Evolutionary conservation across 2,329 filamentous ascomycete species (phyloP), one percentile per base, ranked within the genome.

Genomic region (Ceratocystis variospora): DNA sequence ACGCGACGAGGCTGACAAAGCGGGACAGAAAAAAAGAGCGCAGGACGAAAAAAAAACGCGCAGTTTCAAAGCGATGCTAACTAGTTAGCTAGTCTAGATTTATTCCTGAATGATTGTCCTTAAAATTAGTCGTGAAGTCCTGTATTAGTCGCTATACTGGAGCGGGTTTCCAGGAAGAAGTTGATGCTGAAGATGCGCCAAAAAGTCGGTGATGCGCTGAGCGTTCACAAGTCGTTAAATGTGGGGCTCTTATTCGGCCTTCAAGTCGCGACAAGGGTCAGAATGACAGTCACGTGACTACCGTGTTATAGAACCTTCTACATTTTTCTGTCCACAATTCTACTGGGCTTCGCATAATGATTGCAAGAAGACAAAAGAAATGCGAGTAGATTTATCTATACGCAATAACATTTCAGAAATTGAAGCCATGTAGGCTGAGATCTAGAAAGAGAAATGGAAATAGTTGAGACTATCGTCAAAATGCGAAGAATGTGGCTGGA

Each of bases 1-100:
- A 55, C 63, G 63, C 57, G 64, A 66, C 64, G 37, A 66, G 64
- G 64, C 64, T 66, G 64, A 66, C 22, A 55, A 44, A 44, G 59
- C 33, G 45, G n/a, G 55, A 19, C 19, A 17, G 10, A 62, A 22
- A 44, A 6, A 15, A 62, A 25, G 25, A 22, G 22, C 44, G 61
- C 44, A 17, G 10, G 25, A 46, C 44, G 3, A 41, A 41, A 44
- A 41, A 41, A 44, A 17, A 46, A 45, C 17, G 44, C 33, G 61
- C 28, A n/a, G 10, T 28, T 53, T 28, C 48, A 28, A 28, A 15
- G 48, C 48, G 7, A 25, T n/a, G 10, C 17, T 5, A 28, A 25
- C 25, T 5, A 41, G 25, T 28, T 4, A 22, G 48, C 19, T 25
- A 15, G 22, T 3, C 10, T 22, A 15, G 48, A 5, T 53, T 41